phyloP scores from a whole-genome alignment of 441 rosid species.

The Gossypium schwendimanii region DNA sequence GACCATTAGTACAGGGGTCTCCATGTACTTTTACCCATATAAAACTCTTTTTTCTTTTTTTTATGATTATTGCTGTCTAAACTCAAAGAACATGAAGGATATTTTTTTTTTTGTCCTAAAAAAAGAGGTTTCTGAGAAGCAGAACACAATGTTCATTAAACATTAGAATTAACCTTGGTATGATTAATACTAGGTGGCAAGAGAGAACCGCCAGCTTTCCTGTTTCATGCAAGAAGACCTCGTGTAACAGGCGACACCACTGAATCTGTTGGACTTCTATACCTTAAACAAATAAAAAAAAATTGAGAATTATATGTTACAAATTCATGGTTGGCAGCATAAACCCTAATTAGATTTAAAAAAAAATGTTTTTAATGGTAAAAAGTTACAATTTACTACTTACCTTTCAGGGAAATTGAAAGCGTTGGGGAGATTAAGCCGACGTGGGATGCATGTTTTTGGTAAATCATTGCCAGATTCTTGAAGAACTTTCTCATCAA shows the following conservation, averaged over 20 bases:
- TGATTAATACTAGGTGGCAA: conserved; percentile 55
- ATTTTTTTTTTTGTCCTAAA: background rate
- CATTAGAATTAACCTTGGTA: conserved; percentile 33
- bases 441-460: conserved; percentile 53
- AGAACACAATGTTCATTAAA: background rate
- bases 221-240: conserved; percentile 73
- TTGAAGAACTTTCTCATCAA: conserved; percentile 19
- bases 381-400: no score
- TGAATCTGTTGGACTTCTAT: conserved; percentile 83
- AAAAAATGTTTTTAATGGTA: no score
- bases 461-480: conserved; percentile 30
- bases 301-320: background rate
- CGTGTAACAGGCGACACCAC: conserved; percentile 75
- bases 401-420: conserved; percentile 71
- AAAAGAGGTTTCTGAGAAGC: background rate
- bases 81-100: background rate
- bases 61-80: background rate
- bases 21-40: no score
- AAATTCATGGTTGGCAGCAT: background rate
- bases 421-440: conserved; percentile 63
- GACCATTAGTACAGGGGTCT: no score
- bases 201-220: conserved; percentile 42
- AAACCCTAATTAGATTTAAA: no score
- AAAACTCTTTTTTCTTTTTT: no score
- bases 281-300: conserved; percentile 29